phyloP scores from a whole-genome alignment of 305 asterid species.

The Fraxinus dipetala region DNA sequence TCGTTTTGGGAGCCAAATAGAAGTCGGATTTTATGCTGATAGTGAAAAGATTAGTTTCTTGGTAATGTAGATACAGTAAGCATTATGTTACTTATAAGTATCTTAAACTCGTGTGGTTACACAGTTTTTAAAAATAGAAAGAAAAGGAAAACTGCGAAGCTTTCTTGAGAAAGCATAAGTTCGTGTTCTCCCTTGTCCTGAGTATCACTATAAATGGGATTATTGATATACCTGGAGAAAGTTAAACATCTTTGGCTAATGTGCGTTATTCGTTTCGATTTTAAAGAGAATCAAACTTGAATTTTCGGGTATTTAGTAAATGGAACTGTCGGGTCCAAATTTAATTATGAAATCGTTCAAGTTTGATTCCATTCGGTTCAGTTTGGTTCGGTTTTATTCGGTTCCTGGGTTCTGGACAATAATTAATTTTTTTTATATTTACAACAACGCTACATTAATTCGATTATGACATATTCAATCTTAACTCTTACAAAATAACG shows the following conservation, averaged over 20 bases:
- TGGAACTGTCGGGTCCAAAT: neutral
- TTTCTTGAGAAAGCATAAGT: neutral
- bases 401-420: neutral
- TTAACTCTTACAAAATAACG: no score
- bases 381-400: no score
- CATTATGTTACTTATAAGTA: neutral
- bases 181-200: neutral
- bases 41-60: neutral
- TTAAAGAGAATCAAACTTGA: neutral
- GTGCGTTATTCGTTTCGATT: neutral
- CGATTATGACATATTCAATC: no score
- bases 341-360: neutral
- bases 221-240: neutral
- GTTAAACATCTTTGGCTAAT: neutral
- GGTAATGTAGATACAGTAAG: neutral
- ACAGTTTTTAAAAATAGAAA: neutral
- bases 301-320: neutral
- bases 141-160: neutral
- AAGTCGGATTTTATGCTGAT: neutral
- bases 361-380: neutral
- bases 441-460: neutral
- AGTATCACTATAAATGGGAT: neutral
- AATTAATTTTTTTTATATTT: no score
- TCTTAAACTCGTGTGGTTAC: neutral
- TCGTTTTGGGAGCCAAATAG: neutral